Base-by-base conservation (phyloP, 2,329 filamentous ascomycete species). In the Penicillium crustosum region DNA sequence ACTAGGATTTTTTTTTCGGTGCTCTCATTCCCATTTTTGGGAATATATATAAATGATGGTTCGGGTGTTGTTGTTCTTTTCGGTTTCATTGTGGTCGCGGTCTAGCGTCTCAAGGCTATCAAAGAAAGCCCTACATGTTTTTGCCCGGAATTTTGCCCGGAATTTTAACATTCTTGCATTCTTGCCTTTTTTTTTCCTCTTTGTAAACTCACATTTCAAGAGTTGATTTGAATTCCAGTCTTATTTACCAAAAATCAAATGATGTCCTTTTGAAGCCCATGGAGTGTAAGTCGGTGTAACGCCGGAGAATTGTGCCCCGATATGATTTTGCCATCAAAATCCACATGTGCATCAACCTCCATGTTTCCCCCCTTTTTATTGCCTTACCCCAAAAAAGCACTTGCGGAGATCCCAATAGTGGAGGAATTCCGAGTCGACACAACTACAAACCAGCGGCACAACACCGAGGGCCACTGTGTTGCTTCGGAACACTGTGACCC, bases 401-500 rank as follows among this genome's bases (percentile, higher is more conserved):
- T 10, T 25, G 13, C 21, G 15, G n/a, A 25, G 19, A n/a, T 27
- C 23, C 45, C 31, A 4, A 44, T 41, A 19, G 35, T 17, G n/a
- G 38, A 31, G 27, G 4, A 21, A 42, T 17, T 4, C 55, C 41
- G 51, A 61, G 35, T 61, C 61, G 61, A 61, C 53, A 54, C 38
- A 64, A 50, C 23, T 19, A 39, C 9, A 39, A 19, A 19, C 4
- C 42, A 44, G 9, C 64, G 62, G 64, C 49, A 52, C 41, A 65
- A 53, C 35, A n/a, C 59, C 59, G 57, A 63, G 43, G n/a, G 33
- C 25, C 31, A 35, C 27, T 55, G 41, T 25, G 33, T 61, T 35
- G 33, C 33, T 35, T 66, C 67, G 68, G 68, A 69, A 64, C 62
- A 69, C 68, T 61, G 67, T 70, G 60, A 63, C 59, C 68, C 68